A percentile compares a stretch with the other conserved stretches of the same genome.
phyloP scores from a whole-genome alignment of 140 eudicot species.

The Oenanthe javanica region DNA sequence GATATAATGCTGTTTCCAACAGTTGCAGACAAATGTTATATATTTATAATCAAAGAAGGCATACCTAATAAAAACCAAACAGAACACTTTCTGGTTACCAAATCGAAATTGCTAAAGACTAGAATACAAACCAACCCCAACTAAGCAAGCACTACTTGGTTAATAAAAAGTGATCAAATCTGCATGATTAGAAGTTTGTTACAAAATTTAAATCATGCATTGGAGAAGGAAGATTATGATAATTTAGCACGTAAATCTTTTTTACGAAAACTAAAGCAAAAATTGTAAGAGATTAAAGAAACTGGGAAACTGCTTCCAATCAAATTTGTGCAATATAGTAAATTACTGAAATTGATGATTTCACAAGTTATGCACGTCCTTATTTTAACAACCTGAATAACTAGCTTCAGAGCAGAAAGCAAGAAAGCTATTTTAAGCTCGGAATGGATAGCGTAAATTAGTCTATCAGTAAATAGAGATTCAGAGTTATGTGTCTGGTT shows the following conservation, averaged over 20 bases:
- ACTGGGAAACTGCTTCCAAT: neutral
- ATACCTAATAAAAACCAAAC: neutral
- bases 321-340: neutral
- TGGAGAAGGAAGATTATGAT: conserved; percentile 1
- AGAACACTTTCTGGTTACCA: neutral
- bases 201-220: neutral
- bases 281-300: neutral
- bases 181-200: neutral
- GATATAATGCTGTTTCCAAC: neutral
- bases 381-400: neutral
- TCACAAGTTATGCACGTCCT: neutral
- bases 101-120: neutral
- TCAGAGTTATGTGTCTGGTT: conserved; percentile 2
- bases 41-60: neutral
- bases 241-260: neutral
- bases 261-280: neutral
- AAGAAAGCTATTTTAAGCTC: neutral
- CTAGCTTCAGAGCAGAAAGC: neutral
- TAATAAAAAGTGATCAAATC: too few relatives aligned
- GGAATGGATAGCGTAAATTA: neutral
- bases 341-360: neutral
- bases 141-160: neutral
- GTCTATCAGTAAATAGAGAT: neutral
- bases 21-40: neutral
- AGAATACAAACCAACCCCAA: neutral